Percentiles rank a stretch among this genome's conserved stretches.
Evolutionary conservation across 2,329 filamentous ascomycete genomes (phyloP).

Genomic region (Boeremia lycopersici): DNA sequence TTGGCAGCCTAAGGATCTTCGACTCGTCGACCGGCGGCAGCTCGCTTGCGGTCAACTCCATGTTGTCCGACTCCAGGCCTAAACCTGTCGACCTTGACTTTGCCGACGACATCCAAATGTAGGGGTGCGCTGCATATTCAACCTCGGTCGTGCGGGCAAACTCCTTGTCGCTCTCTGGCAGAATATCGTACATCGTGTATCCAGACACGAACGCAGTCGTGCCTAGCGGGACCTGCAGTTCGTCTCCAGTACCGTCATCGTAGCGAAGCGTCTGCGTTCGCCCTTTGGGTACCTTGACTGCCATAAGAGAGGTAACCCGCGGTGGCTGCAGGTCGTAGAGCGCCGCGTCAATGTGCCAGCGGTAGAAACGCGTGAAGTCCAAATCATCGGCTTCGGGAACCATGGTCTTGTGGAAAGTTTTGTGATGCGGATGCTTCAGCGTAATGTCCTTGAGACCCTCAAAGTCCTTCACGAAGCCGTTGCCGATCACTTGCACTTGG

Average conservation of each 20-base stretch:
- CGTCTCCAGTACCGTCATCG: slow-evolving; percentile 72
- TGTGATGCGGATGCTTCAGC: slow-evolving; percentile 77
- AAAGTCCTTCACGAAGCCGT: slow-evolving; percentile 71
- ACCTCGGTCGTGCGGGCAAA: slow-evolving; percentile 71
- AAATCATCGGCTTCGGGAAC: slow-evolving; percentile 68
- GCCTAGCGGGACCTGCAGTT: slow-evolving; percentile 71
- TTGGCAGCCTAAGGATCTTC: slow-evolving; percentile 74
- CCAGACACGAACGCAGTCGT: slow-evolving; percentile 78
- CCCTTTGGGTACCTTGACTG: slow-evolving; percentile 72
- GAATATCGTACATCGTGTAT: slow-evolving; percentile 71
- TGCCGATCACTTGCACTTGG: slow-evolving; percentile 80
- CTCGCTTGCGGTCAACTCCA: slow-evolving; percentile 64
- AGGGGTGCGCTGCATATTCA: slow-evolving; percentile 79
- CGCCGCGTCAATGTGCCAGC: slow-evolving; percentile 82
- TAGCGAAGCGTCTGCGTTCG: slow-evolving; percentile 68
- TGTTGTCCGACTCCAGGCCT: slow-evolving; percentile 70
- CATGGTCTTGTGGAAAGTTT: slow-evolving; percentile 71
- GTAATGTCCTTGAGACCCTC: slow-evolving; percentile 72
- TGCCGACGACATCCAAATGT: slow-evolving; percentile 79
- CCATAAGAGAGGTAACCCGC: slow-evolving; percentile 73
- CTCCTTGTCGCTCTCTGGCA: slow-evolving; percentile 69
- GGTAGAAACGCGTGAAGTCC: slow-evolving; percentile 67
- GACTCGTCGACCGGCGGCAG: slow-evolving; percentile 69
- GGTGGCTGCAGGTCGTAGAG: slow-evolving; percentile 78
- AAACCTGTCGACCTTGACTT: slow-evolving; percentile 71